Evolutionary conservation across 108 stramenopile genomes (phyloP).

Genomic region (Thalassiosira profunda): DNA sequence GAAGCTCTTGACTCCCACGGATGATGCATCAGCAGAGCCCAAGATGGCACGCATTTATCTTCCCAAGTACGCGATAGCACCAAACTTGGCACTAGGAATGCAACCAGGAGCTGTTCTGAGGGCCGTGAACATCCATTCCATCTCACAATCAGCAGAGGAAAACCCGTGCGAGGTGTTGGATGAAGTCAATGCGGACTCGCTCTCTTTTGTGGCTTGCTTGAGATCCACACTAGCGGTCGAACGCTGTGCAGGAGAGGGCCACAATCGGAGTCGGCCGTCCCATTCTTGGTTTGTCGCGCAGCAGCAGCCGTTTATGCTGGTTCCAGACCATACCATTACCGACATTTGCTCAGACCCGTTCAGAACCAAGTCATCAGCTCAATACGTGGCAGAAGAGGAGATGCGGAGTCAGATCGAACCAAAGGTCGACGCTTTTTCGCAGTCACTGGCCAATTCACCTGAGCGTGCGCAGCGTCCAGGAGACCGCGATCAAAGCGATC

Average conservation of each 20-base stretch:
- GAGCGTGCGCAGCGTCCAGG: slow-evolving; percentile 1
- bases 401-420: slow-evolving; percentile 17
- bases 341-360: slow-evolving; percentile 20
- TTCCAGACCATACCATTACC: slow-evolving; percentile 44
- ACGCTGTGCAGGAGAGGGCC: slow-evolving; percentile 37
- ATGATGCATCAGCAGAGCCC: neutral
- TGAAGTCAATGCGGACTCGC: neutral
- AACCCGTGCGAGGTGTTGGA: neutral
- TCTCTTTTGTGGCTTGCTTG: slow-evolving; percentile 64
- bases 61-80: slow-evolving; percentile 62
- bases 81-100: slow-evolving; percentile 50
- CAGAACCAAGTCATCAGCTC: slow-evolving; percentile 23
- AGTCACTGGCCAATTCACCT: neutral
- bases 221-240: slow-evolving; percentile 73
- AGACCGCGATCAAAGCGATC: neutral
- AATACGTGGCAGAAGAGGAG: slow-evolving; percentile 22
- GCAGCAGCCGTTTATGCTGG: slow-evolving; percentile 15
- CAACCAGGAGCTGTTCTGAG: slow-evolving; percentile 60
- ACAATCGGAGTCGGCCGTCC: neutral
- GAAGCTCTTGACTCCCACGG: slow-evolving; percentile 6
- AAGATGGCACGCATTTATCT: slow-evolving; percentile 33
- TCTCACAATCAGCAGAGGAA: too few relatives aligned
- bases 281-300: slow-evolving; percentile 23
- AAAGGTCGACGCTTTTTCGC: neutral
- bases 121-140: slow-evolving; percentile 71